Evolutionary conservation across 345 rosid genomes (phyloP).

Genomic region (Arabidopsis arenosa): DNA sequence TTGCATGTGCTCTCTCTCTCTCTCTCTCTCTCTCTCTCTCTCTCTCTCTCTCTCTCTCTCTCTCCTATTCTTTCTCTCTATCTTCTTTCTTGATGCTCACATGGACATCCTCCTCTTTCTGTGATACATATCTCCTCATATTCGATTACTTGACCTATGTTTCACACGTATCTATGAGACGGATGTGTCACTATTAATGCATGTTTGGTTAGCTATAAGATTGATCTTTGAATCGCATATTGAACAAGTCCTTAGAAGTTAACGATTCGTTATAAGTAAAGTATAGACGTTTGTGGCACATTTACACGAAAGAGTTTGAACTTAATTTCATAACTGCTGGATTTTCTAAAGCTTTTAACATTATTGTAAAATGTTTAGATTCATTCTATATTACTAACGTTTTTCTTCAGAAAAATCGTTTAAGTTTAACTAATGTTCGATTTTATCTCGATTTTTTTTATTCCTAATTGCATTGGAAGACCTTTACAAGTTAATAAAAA

Average conservation of each 20-base stretch:
- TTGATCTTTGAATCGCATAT: not conserved
- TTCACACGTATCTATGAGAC: conserved; percentile 2
- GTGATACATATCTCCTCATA: conserved; percentile 23
- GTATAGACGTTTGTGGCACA: not conserved
- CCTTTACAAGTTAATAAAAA: not conserved
- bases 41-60: too few species aligned
- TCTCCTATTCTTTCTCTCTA: not conserved
- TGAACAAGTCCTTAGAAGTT: not conserved
- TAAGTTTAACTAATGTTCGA: not conserved
- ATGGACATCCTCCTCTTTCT: conserved; percentile 17
- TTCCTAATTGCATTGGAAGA: not conserved
- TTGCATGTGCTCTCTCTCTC: conserved; percentile 44
- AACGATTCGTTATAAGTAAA: not conserved
- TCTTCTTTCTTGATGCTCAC: conserved; percentile 21
- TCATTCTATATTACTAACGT: too few species aligned
- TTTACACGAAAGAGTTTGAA: not conserved
- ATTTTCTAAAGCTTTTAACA: not conserved
- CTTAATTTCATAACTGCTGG: not conserved
- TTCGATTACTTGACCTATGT: conserved; percentile 2
- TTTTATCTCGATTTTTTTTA: not conserved
- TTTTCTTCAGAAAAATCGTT: not conserved
- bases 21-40: too few species aligned
- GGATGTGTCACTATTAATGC: conserved; percentile 29
- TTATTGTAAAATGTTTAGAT: too few species aligned
- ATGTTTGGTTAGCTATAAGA: conserved; percentile 15